These are phyloP conservation scores for Colletotrichum noveboracense DNA, from an alignment of 2,329 filamentous ascomycete species.

Conservation along the genomic window DNA sequence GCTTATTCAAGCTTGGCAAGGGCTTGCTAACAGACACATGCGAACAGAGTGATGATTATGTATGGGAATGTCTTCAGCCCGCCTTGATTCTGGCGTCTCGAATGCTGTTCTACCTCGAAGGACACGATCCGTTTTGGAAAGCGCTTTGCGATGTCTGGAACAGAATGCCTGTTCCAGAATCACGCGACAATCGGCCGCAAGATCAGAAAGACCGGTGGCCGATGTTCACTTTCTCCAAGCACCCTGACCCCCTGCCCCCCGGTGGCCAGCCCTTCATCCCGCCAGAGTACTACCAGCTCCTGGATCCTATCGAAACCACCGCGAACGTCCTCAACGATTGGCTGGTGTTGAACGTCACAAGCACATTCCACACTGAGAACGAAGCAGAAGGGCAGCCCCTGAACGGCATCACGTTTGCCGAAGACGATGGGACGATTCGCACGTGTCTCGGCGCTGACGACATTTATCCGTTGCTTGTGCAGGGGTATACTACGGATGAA, in stretches of 20 bases:
- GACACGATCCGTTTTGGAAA: slow-evolving; percentile 24
- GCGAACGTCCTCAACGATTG: neutral
- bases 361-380: neutral
- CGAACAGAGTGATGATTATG: slow-evolving; percentile 25
- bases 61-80: slow-evolving; percentile 34
- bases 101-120: slow-evolving; percentile 20
- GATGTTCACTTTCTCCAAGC: neutral
- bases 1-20: too few species aligned
- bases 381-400: neutral
- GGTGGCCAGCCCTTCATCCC: neutral
- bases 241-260: neutral
- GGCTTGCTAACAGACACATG: neutral
- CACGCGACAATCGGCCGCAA: slow-evolving; percentile 14
- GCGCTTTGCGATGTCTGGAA: slow-evolving; percentile 29
- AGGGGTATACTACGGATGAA: slow-evolving; percentile 28
- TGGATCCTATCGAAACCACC: neutral
- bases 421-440: slow-evolving; percentile 2
- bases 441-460: slow-evolving; percentile 18
- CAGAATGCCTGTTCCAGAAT: slow-evolving; percentile 19
- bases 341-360: neutral
- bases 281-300: neutral
- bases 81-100: slow-evolving; percentile 30
- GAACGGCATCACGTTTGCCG: neutral
- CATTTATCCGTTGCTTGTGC: slow-evolving; percentile 29
- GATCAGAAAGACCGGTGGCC: neutral